Evolutionary conservation across 176 grass and related monocot species (phyloP), one percentile per base, ranked within the genome.

Genomic region (Elymus sibiricus): DNA sequence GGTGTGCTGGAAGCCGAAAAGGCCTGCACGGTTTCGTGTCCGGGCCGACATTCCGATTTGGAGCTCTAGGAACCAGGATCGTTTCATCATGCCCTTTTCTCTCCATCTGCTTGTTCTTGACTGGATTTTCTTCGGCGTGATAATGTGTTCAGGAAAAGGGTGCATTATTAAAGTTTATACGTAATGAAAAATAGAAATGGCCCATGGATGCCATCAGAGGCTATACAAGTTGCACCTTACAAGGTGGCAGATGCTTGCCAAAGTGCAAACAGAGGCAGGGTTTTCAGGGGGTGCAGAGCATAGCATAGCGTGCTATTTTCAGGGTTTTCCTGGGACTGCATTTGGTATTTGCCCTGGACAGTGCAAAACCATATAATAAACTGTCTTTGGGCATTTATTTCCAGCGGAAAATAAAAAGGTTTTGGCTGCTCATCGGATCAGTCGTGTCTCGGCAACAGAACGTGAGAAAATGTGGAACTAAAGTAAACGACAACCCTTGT

Each of bases 1-100:
- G 19, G 28, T 11, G 28, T n/a, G 42, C 65, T 83, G 88, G 55
- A 66, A 79, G 31, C 53, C 17, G 1, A 53, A 87, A 81, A n/a
- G n/a, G 76, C 2, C 85, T 53, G 69, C 85, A 51, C 37, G 6
- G 49, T 55, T 43, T 35, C 81, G 61, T 76, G 81, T 81, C 24
- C 7, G 58, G 51, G 76, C 81, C 61, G 85, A 88, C 85, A 85
- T 34, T 81, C 39, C 69, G 38, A 70, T 88, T 88, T 91, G 89
- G 81, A 77, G 81, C 9, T 53, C 69, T 47, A 70, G 68, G 44
- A 66, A 64, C 12, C 77, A 42, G 7, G 76, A 87, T 84, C 39
- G 2, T 70, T 25, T 49, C 76, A 16, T 35, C 76, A 16, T 1
- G 26, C 11, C 22, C 21, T 63, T 71, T 35, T 31, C 46, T 16